Base-by-base conservation (phyloP, 768 basidiomycete genomes). In the Agrocybe praecox region DNA sequence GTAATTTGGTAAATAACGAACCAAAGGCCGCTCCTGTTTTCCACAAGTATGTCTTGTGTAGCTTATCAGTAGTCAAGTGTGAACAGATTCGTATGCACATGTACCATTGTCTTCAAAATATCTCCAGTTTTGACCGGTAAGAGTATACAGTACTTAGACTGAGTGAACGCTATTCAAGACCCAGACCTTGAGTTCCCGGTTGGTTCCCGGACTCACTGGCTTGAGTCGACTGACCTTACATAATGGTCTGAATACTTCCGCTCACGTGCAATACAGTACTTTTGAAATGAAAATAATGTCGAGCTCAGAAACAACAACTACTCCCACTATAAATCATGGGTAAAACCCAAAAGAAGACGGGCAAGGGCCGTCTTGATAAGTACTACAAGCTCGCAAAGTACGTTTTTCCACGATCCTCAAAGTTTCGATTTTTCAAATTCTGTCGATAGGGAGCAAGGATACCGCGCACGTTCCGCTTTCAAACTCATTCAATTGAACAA, bases 401-500 rank as follows among this genome's bases (percentile, higher is more conserved):
- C 46, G 69, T 56, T 21, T n/a, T 8, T 32, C 18, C 42, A 46
- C 55, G 59, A 29, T 42, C 18, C 17, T 36, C 19, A 57, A 57
- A 53, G 34, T 49, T 36, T 21, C 33, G 59, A 12, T 29, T 24
- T 24, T 36, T 57, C 21, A 19, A 61, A 63, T 59, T 55, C 32
- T 49, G 33, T 34, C 61, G 54, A 44, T 69, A 98, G 96, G 74
- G 96, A 98, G 78, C 97, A 99, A 79, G 97, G 97, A 59, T 99
- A 96, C 72, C 92, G 97, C 60, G 97, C 97, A 64, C 97, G 97
- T 80, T 99, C 97, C 15, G 97, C 97, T 2, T 96, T 96, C 88
- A 99, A 99, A 75, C 84, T 99, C 57, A 94, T 99, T 56, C 97
- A 99, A 73, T 78, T 99, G 59, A 98, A 99, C 81, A 95, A 96